These are phyloP conservation scores for Sugiyamaella grinbergsii DNA, from an alignment of 1,139 yeast genomes.

Conservation along the genomic window DNA sequence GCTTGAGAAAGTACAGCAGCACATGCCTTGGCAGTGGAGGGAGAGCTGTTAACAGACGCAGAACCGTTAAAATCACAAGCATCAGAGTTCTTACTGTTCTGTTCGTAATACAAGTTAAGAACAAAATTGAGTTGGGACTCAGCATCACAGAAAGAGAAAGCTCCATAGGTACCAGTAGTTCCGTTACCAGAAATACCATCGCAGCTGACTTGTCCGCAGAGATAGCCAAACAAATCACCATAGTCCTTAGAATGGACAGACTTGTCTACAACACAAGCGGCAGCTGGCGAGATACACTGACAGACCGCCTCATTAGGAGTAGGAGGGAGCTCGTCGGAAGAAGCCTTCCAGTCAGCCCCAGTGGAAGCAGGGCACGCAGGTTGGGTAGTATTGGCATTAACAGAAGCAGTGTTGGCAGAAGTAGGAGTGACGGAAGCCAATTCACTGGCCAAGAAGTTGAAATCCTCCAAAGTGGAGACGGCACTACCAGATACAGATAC, in stretches of 20 bases:
- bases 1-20: conserved; percentile 47
- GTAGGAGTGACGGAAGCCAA: conserved; percentile 61
- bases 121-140: conserved; percentile 65
- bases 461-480: conserved; percentile 63
- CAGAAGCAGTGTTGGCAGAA: conserved; percentile 53
- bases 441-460: conserved; percentile 51
- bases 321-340: conserved; percentile 62
- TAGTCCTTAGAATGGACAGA: conserved; percentile 53
- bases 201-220: conserved; percentile 49
- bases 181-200: conserved; percentile 55
- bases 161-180: conserved; percentile 76
- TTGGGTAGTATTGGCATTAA: conserved; percentile 51
- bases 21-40: conserved; percentile 62
- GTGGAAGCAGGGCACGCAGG: conserved; percentile 54
- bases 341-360: conserved; percentile 56
- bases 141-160: conserved; percentile 59
- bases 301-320: conserved; percentile 65
- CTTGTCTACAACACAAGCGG: conserved; percentile 53
- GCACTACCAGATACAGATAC: conserved; percentile 59
- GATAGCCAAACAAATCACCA: conserved; percentile 53
- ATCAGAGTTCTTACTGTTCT: conserved; percentile 47
- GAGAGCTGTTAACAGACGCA: conserved; percentile 71
- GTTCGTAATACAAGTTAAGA: conserved; percentile 59
- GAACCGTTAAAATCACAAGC: conserved; percentile 69
- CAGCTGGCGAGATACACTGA: conserved; percentile 54